Conservation (phyloP, 768 basidiomycete genomes). For the Mycena leptocephala region DNA sequence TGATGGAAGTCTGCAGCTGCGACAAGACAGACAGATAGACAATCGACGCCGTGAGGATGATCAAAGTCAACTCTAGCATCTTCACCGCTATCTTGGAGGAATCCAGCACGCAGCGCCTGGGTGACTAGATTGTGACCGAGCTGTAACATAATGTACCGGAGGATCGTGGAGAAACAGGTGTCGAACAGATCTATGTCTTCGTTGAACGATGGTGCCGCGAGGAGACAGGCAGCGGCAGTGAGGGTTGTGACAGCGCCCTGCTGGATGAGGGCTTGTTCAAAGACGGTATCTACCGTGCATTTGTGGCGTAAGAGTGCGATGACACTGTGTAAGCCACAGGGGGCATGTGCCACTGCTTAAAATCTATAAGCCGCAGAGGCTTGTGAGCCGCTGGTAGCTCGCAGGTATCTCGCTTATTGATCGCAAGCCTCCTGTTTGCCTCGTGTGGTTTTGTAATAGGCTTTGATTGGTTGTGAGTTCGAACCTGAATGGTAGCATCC, state of each 20-base stretch:
- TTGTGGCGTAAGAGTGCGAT: background rate
- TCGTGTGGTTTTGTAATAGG: too few relatives aligned
- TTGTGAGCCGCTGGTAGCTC: too few relatives aligned
- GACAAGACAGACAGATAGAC: background rate
- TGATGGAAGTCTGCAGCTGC: background rate
- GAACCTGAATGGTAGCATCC: too few relatives aligned
- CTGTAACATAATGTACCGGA: background rate
- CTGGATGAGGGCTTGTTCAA: background rate
- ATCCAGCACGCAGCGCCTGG: background rate
- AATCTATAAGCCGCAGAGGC: too few relatives aligned
- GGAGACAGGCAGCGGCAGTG: background rate
- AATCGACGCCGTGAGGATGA: background rate
- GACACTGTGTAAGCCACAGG: background rate
- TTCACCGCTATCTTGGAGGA: background rate
- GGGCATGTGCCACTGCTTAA: too few relatives aligned
- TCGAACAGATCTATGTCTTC: background rate
- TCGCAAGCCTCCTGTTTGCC: too few relatives aligned
- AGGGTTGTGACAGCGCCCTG: background rate
- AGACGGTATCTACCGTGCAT: background rate
- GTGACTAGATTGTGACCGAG: background rate
- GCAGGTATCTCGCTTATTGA: too few relatives aligned
- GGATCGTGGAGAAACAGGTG: background rate
- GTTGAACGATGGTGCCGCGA: background rate
- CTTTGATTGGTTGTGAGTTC: too few relatives aligned
- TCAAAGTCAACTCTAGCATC: background rate